Evolutionary conservation across 345 rosid species (phyloP), one percentile per base, ranked within the genome.

Genomic region (Kernera saxatilis): DNA sequence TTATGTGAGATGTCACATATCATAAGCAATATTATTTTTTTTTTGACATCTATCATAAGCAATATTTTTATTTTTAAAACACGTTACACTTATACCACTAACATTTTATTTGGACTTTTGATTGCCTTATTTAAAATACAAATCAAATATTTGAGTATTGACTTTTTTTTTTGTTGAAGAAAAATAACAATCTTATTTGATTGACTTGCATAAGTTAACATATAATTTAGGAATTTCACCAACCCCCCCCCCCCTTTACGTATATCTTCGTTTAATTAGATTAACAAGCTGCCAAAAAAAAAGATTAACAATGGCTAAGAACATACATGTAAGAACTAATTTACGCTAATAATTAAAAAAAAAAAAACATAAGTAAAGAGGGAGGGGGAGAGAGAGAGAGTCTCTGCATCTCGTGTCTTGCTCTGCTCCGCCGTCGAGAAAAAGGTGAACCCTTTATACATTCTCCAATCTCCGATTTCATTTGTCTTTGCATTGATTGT

Each of bases 391-490:
- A 71, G 26, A 62, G n/a, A 63, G 57, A 54, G 48, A 45, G 29
- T 32, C 66, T 64, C 32, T 13, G 65, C 22, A 8, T 54, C 57
- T 64, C 32, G 23, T 23, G 55, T 52, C 19, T 71, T 52, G 58
- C 77, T 73, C 77, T 52, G 58, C 77, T 73, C 77, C 66, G 66
- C 71, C 71, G 77, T 18, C 37, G 22, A 5, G 14, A 49, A 43
- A 56, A 65, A 65, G 77, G 77, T 65, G 66, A 73, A 36, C 3
- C 50, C 69, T 72, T 72, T 72, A 15, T 18, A 36, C 49, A 64
- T 64, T 72, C 40, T 72, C n/a, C 8, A 48, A 6, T 61, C 69
- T 61, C 71, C n/a, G 71, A 65, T 65, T 73, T 36, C 19, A 46
- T 64, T 64, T 49, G 54, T n/a, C 32, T 44, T 27, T 53, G 56